Percentiles rank a stretch among this genome's conserved stretches.
These are phyloP conservation scores for Moesziomyces sp. DNA, from an alignment of 1,284 basidiomycete species.

Conservation along the genomic window DNA sequence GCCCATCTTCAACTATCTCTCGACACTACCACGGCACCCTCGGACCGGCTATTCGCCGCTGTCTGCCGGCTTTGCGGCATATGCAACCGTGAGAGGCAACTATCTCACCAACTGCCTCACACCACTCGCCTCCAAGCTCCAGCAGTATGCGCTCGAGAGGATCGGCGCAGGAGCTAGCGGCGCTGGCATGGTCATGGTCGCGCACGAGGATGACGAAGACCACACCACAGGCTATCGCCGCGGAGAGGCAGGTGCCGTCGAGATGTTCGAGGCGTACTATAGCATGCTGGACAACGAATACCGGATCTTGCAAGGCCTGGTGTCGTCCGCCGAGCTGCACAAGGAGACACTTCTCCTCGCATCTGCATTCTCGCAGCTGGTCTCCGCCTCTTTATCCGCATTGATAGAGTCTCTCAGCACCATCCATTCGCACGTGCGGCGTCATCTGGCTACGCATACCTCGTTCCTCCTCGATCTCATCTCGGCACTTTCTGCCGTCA, in stretches of 20 bases:
- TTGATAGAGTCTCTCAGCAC: slow-evolving; percentile 43
- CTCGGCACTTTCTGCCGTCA: slow-evolving; percentile 28
- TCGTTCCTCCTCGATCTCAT: slow-evolving; percentile 57
- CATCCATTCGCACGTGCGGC: slow-evolving; percentile 49
- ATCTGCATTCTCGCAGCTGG: slow-evolving; percentile 43
- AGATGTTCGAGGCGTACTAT: slow-evolving; percentile 52
- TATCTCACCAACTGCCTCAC: slow-evolving; percentile 49
- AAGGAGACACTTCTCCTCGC: slow-evolving; percentile 38
- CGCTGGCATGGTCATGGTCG: slow-evolving; percentile 52
- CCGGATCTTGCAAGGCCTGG: slow-evolving; percentile 37
- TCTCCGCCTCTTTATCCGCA: slow-evolving; percentile 22
- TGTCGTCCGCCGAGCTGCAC: slow-evolving; percentile 38
- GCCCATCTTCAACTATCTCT: slow-evolving; percentile 55
- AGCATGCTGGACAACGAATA: slow-evolving; percentile 58
- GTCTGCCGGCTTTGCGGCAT: slow-evolving; percentile 39
- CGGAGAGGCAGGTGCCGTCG: slow-evolving; percentile 42
- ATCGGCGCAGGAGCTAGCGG: slow-evolving; percentile 42
- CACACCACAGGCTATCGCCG: slow-evolving; percentile 35
- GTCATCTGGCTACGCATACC: slow-evolving; percentile 53
- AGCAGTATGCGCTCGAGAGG: slow-evolving; percentile 51
- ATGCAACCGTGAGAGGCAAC: slow-evolving; percentile 38
- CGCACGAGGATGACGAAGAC: slow-evolving; percentile 48
- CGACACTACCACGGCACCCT: slow-evolving; percentile 52
- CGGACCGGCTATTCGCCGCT: slow-evolving; percentile 51
- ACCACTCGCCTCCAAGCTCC: slow-evolving; percentile 29